phyloP scores from a whole-genome alignment of 805 yeast genomes.

The Tetrapisispora pingtungensis region DNA sequence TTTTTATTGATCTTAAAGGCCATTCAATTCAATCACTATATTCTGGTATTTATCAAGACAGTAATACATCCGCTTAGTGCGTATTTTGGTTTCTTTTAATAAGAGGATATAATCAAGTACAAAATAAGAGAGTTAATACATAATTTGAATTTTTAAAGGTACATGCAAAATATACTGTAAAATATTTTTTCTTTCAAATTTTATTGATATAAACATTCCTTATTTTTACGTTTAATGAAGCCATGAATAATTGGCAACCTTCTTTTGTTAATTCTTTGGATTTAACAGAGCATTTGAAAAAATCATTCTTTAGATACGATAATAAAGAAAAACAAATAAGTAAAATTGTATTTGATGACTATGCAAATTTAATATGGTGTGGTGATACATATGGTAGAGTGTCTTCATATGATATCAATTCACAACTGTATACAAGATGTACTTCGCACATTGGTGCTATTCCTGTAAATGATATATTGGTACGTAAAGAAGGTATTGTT shows the following conservation, averaged over 20 bases:
- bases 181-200: too few relatives aligned
- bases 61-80: too few relatives aligned
- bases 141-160: too few relatives aligned
- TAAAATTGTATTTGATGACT: conserved; percentile 48
- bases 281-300: conserved; percentile 23
- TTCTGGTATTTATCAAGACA: too few relatives aligned
- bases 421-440: conserved; percentile 50
- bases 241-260: conserved; percentile 30
- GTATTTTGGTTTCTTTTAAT: too few relatives aligned
- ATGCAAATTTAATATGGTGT: conserved; percentile 75
- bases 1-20: too few relatives aligned
- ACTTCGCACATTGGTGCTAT: conserved; percentile 37
- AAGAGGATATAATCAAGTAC: too few relatives aligned
- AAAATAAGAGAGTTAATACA: too few relatives aligned
- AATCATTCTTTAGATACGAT: conserved; percentile 26
- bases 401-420: conserved; percentile 36
- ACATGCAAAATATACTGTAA: too few relatives aligned
- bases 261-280: conserved; percentile 23
- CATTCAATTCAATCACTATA: too few relatives aligned
- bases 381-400: conserved; percentile 56
- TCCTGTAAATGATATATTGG: conserved; percentile 42
- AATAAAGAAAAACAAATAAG: conserved; percentile 25
- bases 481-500: conserved; percentile 48
- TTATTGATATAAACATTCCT: too few relatives aligned
- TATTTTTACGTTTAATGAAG: neutral